Evolutionary conservation across 306 rosid species (phyloP).

Genomic region (Biancaea sappan): DNA sequence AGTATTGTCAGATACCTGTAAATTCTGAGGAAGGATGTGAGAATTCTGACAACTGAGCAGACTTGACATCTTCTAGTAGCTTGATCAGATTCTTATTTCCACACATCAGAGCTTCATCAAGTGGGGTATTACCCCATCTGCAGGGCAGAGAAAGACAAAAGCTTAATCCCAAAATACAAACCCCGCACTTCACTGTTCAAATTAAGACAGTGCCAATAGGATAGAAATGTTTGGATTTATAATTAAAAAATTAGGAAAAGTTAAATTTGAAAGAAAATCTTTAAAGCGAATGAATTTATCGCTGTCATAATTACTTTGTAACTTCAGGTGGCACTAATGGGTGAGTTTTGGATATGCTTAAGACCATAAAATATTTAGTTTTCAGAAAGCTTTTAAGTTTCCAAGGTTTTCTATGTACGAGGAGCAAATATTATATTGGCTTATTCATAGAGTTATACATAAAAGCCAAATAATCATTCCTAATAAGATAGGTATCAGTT

Average conservation of each 20-base stretch:
- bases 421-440: not conserved
- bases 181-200: not conserved
- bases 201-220: not conserved
- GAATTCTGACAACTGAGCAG: conserved; percentile 58
- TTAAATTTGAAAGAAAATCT: not conserved
- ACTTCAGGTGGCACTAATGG: not conserved
- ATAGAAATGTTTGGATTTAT: not conserved
- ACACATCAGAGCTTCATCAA: conserved; percentile 78
- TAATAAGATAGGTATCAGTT: not conserved
- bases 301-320: not conserved
- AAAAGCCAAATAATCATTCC: not conserved
- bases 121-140: conserved; percentile 98
- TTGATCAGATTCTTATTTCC: conserved; percentile 81
- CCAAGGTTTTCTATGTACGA: not conserved
- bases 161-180: not conserved
- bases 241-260: not conserved
- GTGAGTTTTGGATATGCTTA: not conserved
- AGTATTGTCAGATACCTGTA: conserved; percentile 50
- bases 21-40: conserved; percentile 48
- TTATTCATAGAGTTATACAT: not conserved
- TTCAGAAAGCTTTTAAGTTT: not conserved
- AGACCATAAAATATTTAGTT: not conserved
- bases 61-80: conserved; percentile 81
- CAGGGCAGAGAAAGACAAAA: conserved; percentile 5
- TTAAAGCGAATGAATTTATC: not conserved